phyloP scores from a whole-genome alignment of 371 early-diverging fungal genomes.

The Lichtheimia hyalospora region DNA sequence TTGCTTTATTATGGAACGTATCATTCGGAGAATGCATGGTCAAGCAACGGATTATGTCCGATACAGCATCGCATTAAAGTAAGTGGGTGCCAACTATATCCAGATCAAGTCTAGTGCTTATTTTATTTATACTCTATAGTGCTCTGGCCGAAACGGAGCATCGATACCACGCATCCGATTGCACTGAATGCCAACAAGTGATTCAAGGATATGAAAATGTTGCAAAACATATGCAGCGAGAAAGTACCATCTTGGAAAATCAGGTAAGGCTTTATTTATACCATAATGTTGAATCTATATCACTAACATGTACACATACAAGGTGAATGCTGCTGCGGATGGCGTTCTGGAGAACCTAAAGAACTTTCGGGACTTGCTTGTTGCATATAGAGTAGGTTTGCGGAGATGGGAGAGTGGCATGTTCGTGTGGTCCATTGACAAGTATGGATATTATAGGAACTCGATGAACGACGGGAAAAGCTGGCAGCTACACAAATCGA shows the following conservation, averaged over 20 bases:
- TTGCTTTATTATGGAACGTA: conserved; percentile 67
- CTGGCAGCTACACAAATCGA: conserved; percentile 40
- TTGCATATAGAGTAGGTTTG: conserved; percentile 56
- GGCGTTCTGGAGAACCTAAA: conserved; percentile 70
- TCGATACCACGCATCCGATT: conserved; percentile 63
- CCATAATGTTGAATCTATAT: background rate
- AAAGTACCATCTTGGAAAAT: conserved; percentile 56
- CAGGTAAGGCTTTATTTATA: conserved; percentile 30
- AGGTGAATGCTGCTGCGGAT: conserved; percentile 34
- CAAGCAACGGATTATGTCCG: conserved; percentile 59
- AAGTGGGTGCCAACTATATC: conserved; percentile 9
- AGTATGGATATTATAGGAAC: conserved; percentile 17
- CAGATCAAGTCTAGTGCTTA: background rate
- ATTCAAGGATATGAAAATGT: conserved; percentile 62
- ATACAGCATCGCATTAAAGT: conserved; percentile 57
- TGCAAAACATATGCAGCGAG: conserved; percentile 56
- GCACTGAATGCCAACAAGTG: conserved; percentile 58
- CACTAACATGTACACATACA: conserved; percentile 3
- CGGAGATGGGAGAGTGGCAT: no score
- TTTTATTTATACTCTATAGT: conserved; percentile 1
- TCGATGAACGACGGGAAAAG: conserved; percentile 31
- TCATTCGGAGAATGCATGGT: conserved; percentile 66
- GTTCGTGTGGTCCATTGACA: no score
- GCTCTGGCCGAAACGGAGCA: conserved; percentile 61
- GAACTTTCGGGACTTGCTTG: conserved; percentile 66